Evolutionary conservation across 2,329 filamentous ascomycete genomes (phyloP).

Genomic region (Penicillium sp.): DNA sequence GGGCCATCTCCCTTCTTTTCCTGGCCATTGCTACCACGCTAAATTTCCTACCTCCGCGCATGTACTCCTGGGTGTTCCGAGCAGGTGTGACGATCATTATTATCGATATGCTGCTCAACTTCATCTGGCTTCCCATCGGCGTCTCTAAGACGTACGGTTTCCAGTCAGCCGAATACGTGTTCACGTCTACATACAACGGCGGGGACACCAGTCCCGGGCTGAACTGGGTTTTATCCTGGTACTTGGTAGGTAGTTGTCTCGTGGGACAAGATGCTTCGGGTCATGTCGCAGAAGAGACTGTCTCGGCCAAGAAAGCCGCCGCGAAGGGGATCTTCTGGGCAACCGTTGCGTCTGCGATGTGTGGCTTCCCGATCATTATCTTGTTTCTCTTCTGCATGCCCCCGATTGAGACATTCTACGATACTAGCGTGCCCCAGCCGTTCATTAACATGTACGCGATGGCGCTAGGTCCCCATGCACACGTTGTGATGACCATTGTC

Average conservation of each 20-base stretch:
- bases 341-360: constrained; percentile 28
- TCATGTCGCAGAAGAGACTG: constrained; percentile 31
- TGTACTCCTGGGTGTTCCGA: constrained; percentile 45
- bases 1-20: constrained; percentile 40
- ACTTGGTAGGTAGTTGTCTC: constrained; percentile 25
- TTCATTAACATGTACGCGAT: constrained; percentile 26
- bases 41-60: constrained; percentile 39
- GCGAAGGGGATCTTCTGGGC: constrained; percentile 32
- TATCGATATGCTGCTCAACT: constrained; percentile 47
- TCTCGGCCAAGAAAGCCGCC: constrained; percentile 30
- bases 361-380: constrained; percentile 32
- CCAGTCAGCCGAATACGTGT: constrained; percentile 46
- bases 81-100: constrained; percentile 42
- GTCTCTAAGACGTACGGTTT: constrained; percentile 47
- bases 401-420: constrained; percentile 30
- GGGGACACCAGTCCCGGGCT: constrained; percentile 24
- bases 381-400: constrained; percentile 34
- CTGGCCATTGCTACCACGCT: constrained; percentile 30
- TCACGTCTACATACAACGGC: constrained; percentile 39
- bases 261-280: constrained; percentile 32
- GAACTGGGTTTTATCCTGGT: constrained; percentile 33
- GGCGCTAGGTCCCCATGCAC: constrained; percentile 20
- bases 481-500: constrained; percentile 25
- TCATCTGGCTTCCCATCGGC: constrained; percentile 49
- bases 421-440: constrained; percentile 28